These are phyloP conservation scores for Aspergillus tanneri DNA, from an alignment of 2,329 filamentous ascomycete genomes.

Conservation along the genomic window DNA sequence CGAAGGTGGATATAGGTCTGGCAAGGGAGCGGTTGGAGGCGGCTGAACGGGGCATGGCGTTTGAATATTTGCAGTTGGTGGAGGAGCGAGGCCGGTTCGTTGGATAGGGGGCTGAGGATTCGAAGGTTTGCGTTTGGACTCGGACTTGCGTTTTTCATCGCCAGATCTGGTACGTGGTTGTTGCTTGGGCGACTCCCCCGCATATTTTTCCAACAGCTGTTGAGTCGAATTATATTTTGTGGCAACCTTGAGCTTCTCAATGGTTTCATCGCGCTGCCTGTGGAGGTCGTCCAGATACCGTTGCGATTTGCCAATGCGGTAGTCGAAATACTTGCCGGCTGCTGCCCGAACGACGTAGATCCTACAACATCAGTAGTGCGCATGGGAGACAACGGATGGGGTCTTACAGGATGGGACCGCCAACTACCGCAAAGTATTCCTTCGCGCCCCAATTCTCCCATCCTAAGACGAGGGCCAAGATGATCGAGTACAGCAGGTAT, in stretches of 20 bases:
- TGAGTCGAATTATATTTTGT: conserved; percentile 96
- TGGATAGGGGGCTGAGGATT: conserved; percentile 32
- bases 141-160: conserved; percentile 24
- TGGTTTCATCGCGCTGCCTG: conserved; percentile 78
- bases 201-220: conserved; percentile 91
- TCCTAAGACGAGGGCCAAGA: conserved; percentile 80
- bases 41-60: conserved; percentile 21
- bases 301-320: conserved; percentile 70
- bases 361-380: conserved; percentile 46
- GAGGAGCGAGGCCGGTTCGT: conserved; percentile 58
- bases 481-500: conserved; percentile 81
- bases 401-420: conserved; percentile 72
- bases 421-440: conserved; percentile 77
- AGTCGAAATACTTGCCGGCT: conserved; percentile 73
- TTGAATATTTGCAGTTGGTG: conserved; percentile 65
- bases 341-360: conserved; percentile 72
- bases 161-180: conserved; percentile 25
- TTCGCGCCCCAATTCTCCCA: conserved; percentile 71
- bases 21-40: conserved; percentile 3
- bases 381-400: neutral
- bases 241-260: conserved; percentile 89
- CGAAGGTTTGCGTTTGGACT: conserved; percentile 20
- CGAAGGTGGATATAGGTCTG: conserved; percentile 28
- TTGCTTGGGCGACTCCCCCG: conserved; percentile 58
- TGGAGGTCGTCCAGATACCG: conserved; percentile 70